Base-by-base conservation (phyloP, 768 basidiomycete species). In the Pilatotrama ljubarskyi region DNA sequence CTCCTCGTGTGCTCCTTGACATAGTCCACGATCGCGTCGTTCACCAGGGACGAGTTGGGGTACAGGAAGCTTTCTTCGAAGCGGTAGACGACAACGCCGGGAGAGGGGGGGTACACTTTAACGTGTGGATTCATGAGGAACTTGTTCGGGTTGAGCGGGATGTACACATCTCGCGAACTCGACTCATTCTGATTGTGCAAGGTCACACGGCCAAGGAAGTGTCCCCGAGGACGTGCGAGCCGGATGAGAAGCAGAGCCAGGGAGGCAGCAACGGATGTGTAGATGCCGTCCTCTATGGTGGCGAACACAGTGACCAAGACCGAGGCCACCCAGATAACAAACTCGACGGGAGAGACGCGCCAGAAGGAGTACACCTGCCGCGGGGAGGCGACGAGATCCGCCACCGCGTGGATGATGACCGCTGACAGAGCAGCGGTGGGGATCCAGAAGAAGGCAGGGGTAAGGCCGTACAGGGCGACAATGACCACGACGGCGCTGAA, bases 291-390 rank as follows among this genome's bases (percentile, higher is more conserved):
- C 73, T 98, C 95, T 66, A 98, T 95, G 26, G 85, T 83, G 22
- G 90, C 87, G 77, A 98, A 98, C 44, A 98, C 74, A 15, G 93
- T 94, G 66, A 92, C 86, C 44, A 95, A 74, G 24, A 95, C 93
- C 18, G 91, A 90, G 0, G 91, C 92, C 35, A 78, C 68, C 86
- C 90, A 95, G 68, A 96, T 94, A 65, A 94, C 35, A 75, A 91
- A 93, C 69, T 98, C 96, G 56, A 97, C 74, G 0, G 96, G 96
- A 0, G 90, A 91, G 24, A 95, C 85, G 36, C 91, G 85, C 96
- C 95, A 98, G 80, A 87, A 98, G 2, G 82, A 80, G 74, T 87
- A 97, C 14, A 90, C 87, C 73, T 90, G 84, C 50, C 80, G 73
- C 0, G 95, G 95, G 0, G 89, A 85, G 20, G 93, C 90, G 47